Evolutionary conservation across 345 rosid species (phyloP).

Genomic region (Boechera retrofracta): DNA sequence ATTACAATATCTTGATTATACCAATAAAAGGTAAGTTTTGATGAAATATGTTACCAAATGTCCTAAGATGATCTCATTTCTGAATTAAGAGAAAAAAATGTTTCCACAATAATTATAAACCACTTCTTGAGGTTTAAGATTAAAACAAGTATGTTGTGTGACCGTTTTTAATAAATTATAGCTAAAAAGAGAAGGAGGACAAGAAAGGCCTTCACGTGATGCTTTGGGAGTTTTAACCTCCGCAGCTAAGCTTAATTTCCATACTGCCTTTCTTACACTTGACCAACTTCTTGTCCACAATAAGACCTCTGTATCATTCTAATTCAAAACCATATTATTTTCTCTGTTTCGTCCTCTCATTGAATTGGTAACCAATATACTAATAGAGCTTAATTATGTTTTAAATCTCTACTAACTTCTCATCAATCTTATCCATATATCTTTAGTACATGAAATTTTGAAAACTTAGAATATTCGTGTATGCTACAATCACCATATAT

Average conservation of each 20-base stretch:
- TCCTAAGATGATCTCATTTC: not conserved
- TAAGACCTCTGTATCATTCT: constrained; percentile 18
- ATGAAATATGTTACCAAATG: not conserved
- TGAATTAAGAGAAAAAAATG: not conserved
- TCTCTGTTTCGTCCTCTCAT: not conserved
- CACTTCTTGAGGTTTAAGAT: not conserved
- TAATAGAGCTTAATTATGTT: not conserved
- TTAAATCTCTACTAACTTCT: not conserved
- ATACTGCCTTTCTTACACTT: constrained; percentile 43
- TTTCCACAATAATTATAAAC: not conserved
- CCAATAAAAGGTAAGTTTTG: not conserved
- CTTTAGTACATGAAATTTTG: not conserved
- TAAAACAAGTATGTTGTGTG: not conserved
- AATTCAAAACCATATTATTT: not conserved
- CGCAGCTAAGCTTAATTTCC: constrained; percentile 32
- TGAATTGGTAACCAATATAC: not conserved
- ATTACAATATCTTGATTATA: no score
- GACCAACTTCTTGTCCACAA: constrained; percentile 44
- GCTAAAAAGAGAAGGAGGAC: constrained; percentile 29
- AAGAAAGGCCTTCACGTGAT: constrained; percentile 43
- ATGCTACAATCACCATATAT: constrained; percentile 5
- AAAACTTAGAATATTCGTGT: not conserved
- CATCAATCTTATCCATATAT: not conserved
- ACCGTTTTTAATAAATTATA: constrained; percentile 2
- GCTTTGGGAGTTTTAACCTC: constrained; percentile 33